phyloP scores from a whole-genome alignment of 169 alveolate species.

The Ichthyophthirius multifiliis region DNA sequence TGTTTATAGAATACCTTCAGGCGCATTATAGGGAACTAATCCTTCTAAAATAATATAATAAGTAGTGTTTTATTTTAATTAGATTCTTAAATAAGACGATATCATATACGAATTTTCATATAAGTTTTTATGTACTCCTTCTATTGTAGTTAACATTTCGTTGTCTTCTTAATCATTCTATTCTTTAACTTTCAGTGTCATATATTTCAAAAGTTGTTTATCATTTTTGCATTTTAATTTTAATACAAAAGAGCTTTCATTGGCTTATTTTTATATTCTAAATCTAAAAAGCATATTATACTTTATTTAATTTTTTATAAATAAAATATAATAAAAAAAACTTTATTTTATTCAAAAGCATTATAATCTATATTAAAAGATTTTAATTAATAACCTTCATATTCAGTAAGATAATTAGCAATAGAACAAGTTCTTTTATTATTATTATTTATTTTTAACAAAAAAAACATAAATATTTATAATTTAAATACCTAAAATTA shows the following conservation, averaged over 20 bases:
- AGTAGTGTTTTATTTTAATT: conserved; percentile 33
- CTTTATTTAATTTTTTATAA: neutral
- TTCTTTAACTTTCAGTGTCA: conserved; percentile 51
- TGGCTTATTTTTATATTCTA: conserved; percentile 7
- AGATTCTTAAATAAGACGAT: conserved; percentile 16
- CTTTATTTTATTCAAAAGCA: conserved; percentile 37
- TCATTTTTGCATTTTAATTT: conserved; percentile 48
- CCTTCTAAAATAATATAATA: conserved; percentile 57
- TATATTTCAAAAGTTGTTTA: conserved; percentile 43
- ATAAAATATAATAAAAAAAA: neutral
- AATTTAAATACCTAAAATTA: neutral
- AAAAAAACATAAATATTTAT: neutral
- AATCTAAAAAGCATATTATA: conserved; percentile 15
- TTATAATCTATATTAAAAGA: conserved; percentile 36
- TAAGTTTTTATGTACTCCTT: conserved; percentile 37
- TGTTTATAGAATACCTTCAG: conserved; percentile 47
- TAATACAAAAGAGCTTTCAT: conserved; percentile 19
- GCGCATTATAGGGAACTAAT: conserved; percentile 45
- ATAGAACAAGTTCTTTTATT: neutral
- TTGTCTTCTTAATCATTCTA: conserved; percentile 1
- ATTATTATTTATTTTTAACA: neutral
- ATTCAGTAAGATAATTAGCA: neutral
- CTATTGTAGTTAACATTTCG: conserved; percentile 19
- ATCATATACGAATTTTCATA: conserved; percentile 18
- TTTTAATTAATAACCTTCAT: conserved; percentile 29